Base-by-base conservation (phyloP, 768 basidiomycete genomes). In the Hericium alpestre region DNA sequence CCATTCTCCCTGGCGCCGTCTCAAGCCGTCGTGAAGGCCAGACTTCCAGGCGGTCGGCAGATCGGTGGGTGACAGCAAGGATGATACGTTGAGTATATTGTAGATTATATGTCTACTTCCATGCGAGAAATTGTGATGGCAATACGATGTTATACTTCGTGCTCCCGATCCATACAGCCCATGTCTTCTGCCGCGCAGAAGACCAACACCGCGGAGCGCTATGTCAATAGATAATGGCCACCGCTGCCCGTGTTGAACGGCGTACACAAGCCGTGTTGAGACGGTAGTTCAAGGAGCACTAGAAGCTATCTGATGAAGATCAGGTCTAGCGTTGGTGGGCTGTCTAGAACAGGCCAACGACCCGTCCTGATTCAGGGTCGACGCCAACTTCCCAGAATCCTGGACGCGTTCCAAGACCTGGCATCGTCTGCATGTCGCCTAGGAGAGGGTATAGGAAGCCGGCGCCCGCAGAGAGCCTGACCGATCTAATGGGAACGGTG, bases 371-470 rank as follows among this genome's bases (percentile, higher is more conserved):
- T 65, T 87, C 81, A 25, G 80, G 76, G 68, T 91, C 87, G 15
- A 93, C 77, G 32, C 82, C 87, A 61, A 92, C 90, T 70, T 93
- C 90, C 90, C 90, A 93, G 77, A 93, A 93, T 18, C 89, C 90
- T 69, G 93, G 93, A 59, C 93, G 84, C 58, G 92, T 96, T 23
- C 86, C 90, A 43, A 96, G 80, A 63, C 93, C 95, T 47, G 95
- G 95, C 92, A 99, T 95, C 56, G 93, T 97, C 70, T 91, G 88
- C 90, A 99, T 97, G 69, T 94, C 92, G 40, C 90, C 91, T n/a
- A 90, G 77, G 60, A 97, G 80, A 22, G 95, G 94, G 71, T 94
- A 96, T 61, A 98, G 73, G 84, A 98, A 97, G 23, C 91, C 91
- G 57, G 94, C 93, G 46, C 95, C 95, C 5, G 93, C 96, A 7